phyloP scores from a whole-genome alignment of 495 filamentous ascomycete species.

The Glarea lozoyensis region DNA sequence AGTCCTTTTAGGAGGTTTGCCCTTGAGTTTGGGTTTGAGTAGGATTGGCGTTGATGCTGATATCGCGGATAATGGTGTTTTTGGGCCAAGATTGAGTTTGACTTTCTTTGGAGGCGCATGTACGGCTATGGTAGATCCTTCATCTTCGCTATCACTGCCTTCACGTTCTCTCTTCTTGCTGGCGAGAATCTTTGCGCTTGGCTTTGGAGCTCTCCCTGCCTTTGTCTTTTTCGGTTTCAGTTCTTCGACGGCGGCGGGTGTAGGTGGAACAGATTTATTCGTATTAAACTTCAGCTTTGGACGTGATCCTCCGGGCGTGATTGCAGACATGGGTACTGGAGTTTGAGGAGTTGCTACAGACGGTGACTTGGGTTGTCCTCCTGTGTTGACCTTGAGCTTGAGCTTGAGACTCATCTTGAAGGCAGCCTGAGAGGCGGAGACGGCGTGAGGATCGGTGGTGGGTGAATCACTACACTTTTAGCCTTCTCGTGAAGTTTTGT shows the following conservation, averaged over 20 bases:
- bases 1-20: conserved; percentile 53
- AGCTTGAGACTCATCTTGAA: conserved; percentile 20
- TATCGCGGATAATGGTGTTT: conserved; percentile 24
- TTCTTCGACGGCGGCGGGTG: conserved; percentile 17
- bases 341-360: conserved; percentile 17
- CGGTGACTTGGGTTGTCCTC: conserved; percentile 13
- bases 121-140: conserved; percentile 28
- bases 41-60: conserved; percentile 27
- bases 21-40: conserved; percentile 46
- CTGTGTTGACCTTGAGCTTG: conserved; percentile 24
- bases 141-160: conserved; percentile 30
- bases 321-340: too few relatives aligned
- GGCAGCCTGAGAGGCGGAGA: too few relatives aligned
- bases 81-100: conserved; percentile 30
- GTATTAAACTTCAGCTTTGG: conserved; percentile 44
- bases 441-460: too few relatives aligned
- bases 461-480: too few relatives aligned
- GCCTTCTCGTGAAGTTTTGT: too few relatives aligned
- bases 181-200: conserved; percentile 32
- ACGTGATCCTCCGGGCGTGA: conserved; percentile 31
- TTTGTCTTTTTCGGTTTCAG: conserved; percentile 32
- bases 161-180: conserved; percentile 30
- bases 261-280: conserved; percentile 30
- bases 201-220: conserved; percentile 37
- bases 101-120: conserved; percentile 23